Conservation (phyloP, 1,284 basidiomycete species). For the Apiotrichum mycotoxinovorans region DNA sequence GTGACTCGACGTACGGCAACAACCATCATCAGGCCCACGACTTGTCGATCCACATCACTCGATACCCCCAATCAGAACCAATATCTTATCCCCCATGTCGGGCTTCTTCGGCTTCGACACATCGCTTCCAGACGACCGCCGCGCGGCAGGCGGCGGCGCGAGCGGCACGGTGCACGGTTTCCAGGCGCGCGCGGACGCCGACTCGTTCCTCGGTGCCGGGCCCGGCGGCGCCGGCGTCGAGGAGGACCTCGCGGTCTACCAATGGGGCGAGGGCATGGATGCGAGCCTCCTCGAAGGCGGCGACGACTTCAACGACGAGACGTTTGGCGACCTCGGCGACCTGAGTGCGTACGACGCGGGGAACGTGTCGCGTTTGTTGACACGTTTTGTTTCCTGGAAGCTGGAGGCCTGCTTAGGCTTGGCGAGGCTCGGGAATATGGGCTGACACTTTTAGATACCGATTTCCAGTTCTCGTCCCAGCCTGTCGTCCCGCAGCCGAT, state of each 20-base stretch:
- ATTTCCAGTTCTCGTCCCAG: constrained; percentile 75
- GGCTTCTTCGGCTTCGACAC: constrained; percentile 51
- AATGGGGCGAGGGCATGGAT: constrained; percentile 69
- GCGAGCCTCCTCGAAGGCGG: constrained; percentile 83
- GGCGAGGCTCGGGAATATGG: no score
- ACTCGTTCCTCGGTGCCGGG: constrained; percentile 26
- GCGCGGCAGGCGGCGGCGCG: constrained; percentile 3
- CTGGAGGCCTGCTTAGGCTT: neutral
- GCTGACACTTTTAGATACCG: constrained; percentile 63
- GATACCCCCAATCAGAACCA: neutral
- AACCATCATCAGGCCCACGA: neutral
- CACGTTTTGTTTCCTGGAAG: neutral
- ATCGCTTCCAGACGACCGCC: constrained; percentile 36
- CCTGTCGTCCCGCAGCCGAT: constrained; percentile 9
- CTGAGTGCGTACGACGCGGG: constrained; percentile 59
- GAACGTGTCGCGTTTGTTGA: neutral
- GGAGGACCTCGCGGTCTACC: constrained; percentile 62
- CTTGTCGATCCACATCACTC: neutral
- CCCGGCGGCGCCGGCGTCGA: constrained; percentile 55
- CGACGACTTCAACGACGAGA: constrained; percentile 92
- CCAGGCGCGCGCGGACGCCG: constrained; percentile 19
- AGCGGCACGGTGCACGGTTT: constrained; percentile 10
- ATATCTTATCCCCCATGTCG: constrained; percentile 37
- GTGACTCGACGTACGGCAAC: no score
- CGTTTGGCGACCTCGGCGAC: constrained; percentile 70